Evolutionary conservation across 1,284 basidiomycete genomes (phyloP), one percentile per base, ranked within the genome.

Genomic region (Moesziomyces antarcticus): DNA sequence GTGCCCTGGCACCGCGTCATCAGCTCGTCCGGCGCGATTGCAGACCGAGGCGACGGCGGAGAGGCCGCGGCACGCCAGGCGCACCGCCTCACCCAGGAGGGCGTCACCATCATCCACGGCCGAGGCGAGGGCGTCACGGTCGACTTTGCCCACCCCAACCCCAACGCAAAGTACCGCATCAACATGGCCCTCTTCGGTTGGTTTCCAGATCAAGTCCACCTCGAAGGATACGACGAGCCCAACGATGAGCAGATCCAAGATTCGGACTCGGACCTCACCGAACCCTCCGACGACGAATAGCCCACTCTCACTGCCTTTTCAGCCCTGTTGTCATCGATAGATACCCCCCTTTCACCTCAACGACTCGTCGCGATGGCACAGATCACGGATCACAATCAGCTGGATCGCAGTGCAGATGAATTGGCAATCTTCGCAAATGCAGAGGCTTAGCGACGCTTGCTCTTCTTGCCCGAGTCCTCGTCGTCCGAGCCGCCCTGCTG

Each of bases 1-100:
- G 75, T 82, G 5, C 81, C 80, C 0, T 82, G 81, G 80, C 78
- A 79, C 41, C 71, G 82, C 10, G 81, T 84, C 24, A 70, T 84
- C 41, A 56, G 66, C 16, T 57, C 82, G 1, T 71, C 68, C 14
- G 82, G 82, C 3, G 62, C 71, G 25, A 82, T 84, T 50, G 75
- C 80, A 7, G 77, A 80, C 22, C 68, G 82, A n/a, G 82, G 82
- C 13, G 81, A 82, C 55, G 80, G 80, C 14, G 82, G 81, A 1
- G 46, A 61, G 3, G 82, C 75, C 4, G 81, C 81, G 5, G 42
- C 53, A 2, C 16, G 75, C 1, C 82, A 84, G 55, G 82, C 81
- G 0, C 58, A 81, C 24, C 37, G 65, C 4, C 53, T 83, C 8
- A 61, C 44, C 3, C 1, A 43, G 3, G 82, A 83, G 61, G 75